phyloP scores from a whole-genome alignment of 2,329 filamentous ascomycete genomes.

The Aciculosporium take region DNA sequence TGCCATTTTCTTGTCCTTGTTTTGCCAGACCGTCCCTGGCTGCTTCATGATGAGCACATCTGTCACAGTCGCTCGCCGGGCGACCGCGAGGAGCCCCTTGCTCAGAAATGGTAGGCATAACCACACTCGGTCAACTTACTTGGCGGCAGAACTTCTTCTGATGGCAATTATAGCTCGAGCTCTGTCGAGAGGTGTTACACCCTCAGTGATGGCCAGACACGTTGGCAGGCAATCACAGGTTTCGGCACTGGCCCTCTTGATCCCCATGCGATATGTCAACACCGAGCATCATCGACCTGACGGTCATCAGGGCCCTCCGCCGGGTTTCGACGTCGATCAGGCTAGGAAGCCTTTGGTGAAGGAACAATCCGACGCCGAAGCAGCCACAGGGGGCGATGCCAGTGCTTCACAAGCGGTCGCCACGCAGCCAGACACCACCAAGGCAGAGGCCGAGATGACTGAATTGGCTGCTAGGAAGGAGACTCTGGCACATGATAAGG shows the following conservation, averaged over 20 bases:
- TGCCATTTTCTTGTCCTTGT: neutral
- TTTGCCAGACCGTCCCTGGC: neutral
- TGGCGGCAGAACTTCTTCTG: conserved; percentile 1
- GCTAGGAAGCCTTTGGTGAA: conserved; percentile 71
- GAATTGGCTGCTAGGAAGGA: conserved; percentile 53
- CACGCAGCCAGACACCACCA: conserved; percentile 20
- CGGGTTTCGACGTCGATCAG: conserved; percentile 79
- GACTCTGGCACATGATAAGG: conserved; percentile 44
- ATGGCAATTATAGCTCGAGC: conserved; percentile 24
- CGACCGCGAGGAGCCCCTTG: conserved; percentile 38
- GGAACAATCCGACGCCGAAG: conserved; percentile 26
- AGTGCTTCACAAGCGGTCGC: conserved; percentile 16
- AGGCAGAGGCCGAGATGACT: conserved; percentile 33
- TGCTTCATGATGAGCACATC: conserved; percentile 38
- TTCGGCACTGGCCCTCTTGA: conserved; percentile 40
- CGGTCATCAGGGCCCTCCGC: conserved; percentile 53
- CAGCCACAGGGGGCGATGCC: conserved; percentile 15
- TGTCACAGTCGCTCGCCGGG: conserved; percentile 39
- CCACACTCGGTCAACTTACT: no score
- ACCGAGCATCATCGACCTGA: conserved; percentile 45
- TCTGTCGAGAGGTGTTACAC: conserved; percentile 32
- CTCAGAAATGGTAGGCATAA: conserved; percentile 29
- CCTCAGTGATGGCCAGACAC: conserved; percentile 32
- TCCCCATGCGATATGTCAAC: conserved; percentile 40
- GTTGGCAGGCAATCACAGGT: conserved; percentile 30